phyloP scores from a whole-genome alignment of 2,329 filamentous ascomycete species.

The Sodiomyces alkalinus region DNA sequence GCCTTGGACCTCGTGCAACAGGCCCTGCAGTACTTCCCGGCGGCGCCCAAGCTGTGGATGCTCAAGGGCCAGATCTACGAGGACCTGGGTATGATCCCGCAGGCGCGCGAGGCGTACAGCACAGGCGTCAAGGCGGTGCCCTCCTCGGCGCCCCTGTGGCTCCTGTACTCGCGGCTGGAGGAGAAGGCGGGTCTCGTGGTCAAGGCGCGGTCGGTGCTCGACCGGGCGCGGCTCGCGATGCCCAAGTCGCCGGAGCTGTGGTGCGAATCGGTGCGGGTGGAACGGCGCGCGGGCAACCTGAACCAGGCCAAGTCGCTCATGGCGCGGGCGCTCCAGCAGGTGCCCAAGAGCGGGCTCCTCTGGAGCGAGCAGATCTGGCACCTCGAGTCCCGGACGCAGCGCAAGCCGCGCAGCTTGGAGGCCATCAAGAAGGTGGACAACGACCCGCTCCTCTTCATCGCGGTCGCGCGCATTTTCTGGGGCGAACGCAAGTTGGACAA shows the following conservation, averaged over 20 bases:
- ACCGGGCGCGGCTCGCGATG: slow-evolving; percentile 75
- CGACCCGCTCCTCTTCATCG: slow-evolving; percentile 76
- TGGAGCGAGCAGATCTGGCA: slow-evolving; percentile 96
- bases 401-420: slow-evolving; percentile 80
- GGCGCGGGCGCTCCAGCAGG: slow-evolving; percentile 84
- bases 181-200: slow-evolving; percentile 71
- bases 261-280: slow-evolving; percentile 86
- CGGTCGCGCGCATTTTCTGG: slow-evolving; percentile 94
- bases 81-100: slow-evolving; percentile 58
- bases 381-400: slow-evolving; percentile 78
- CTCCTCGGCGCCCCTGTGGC: slow-evolving; percentile 73
- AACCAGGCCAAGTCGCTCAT: slow-evolving; percentile 81
- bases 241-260: slow-evolving; percentile 76
- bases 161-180: slow-evolving; percentile 77
- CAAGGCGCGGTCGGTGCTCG: slow-evolving; percentile 86
- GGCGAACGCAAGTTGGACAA: slow-evolving; percentile 83
- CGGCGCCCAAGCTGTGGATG: slow-evolving; percentile 86
- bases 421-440: slow-evolving; percentile 96
- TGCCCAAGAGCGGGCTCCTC: slow-evolving; percentile 71
- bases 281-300: slow-evolving; percentile 72
- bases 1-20: slow-evolving; percentile 80
- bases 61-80: slow-evolving; percentile 98
- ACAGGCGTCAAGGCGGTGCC: slow-evolving; percentile 79
- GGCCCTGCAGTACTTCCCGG: slow-evolving; percentile 74
- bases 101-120: slow-evolving; percentile 80